phyloP scores from a whole-genome alignment of 2,329 filamentous ascomycete genomes.

The Sarocladiaceae sp. region DNA sequence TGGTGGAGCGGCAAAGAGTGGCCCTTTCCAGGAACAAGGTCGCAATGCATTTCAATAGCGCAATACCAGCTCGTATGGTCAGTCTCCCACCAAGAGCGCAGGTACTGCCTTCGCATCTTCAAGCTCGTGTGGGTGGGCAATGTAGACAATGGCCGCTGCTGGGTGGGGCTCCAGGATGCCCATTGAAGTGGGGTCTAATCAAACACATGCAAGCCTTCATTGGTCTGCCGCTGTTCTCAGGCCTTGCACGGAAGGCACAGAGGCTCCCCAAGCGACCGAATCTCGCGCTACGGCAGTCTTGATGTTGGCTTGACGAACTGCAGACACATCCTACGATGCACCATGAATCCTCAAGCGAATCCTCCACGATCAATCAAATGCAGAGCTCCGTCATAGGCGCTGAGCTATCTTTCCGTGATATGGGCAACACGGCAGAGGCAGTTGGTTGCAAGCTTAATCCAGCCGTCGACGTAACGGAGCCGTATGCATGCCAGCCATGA shows the following conservation, averaged over 20 bases:
- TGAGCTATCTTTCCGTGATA: too few relatives aligned
- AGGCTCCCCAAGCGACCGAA: not conserved
- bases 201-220: conserved; percentile 1
- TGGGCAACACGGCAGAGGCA: too few relatives aligned
- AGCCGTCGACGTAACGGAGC: not conserved
- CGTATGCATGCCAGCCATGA: not conserved
- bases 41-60: not conserved
- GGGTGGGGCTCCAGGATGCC: not conserved
- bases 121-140: too few relatives aligned
- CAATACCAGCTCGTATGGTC: not conserved
- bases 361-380: not conserved
- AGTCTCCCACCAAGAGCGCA: not conserved
- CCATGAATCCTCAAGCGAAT: not conserved
- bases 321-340: not conserved
- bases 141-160: not conserved
- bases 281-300: not conserved
- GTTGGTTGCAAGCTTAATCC: not conserved
- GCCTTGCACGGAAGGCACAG: not conserved
- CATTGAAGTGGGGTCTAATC: not conserved
- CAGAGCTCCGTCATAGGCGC: too few relatives aligned
- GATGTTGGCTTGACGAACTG: not conserved
- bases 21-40: conserved; percentile 7
- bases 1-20: conserved; percentile 7
- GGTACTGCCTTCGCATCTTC: too few relatives aligned
- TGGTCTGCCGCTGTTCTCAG: conserved; percentile 1